phyloP scores from a whole-genome alignment of 2,329 filamentous ascomycete species.

The Cercospora nicotianae region DNA sequence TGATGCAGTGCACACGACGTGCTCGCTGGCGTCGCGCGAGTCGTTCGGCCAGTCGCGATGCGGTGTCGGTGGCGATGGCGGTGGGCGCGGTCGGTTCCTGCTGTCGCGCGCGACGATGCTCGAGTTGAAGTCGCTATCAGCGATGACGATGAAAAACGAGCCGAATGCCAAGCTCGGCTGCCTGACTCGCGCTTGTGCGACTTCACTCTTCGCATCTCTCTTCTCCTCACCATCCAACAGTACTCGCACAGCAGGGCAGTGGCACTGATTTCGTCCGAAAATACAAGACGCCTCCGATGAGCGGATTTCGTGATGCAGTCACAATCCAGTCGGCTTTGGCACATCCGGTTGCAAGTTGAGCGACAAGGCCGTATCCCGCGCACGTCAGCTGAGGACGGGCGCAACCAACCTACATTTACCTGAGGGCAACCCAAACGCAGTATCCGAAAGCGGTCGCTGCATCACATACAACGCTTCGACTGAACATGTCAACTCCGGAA shows the following conservation, averaged over 20 bases:
- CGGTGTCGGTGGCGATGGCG: conserved; percentile 11
- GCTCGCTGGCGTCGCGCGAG: background rate
- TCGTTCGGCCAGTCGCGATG: conserved; percentile 17
- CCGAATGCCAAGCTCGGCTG: background rate
- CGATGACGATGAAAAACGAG: conserved; percentile 5
- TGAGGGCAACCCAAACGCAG: background rate
- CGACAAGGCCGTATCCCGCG: no score
- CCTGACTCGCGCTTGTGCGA: background rate
- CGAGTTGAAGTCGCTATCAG: conserved; percentile 9
- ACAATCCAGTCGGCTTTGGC: background rate
- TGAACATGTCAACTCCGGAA: background rate
- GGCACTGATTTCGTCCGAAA: background rate
- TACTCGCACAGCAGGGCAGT: background rate
- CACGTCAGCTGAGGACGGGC: background rate
- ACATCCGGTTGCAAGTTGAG: conserved; percentile 1
- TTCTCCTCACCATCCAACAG: background rate
- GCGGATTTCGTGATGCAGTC: background rate
- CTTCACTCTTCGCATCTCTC: background rate
- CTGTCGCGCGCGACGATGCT: background rate
- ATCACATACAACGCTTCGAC: background rate
- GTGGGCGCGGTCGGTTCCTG: background rate
- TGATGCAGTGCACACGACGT: conserved; percentile 23
- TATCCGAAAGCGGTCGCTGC: background rate
- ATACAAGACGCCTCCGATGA: background rate
- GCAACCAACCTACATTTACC: background rate